These are phyloP conservation scores for Phytophthora ramorum DNA, from an alignment of 352 stramenopile genomes.

Conservation along the genomic window DNA sequence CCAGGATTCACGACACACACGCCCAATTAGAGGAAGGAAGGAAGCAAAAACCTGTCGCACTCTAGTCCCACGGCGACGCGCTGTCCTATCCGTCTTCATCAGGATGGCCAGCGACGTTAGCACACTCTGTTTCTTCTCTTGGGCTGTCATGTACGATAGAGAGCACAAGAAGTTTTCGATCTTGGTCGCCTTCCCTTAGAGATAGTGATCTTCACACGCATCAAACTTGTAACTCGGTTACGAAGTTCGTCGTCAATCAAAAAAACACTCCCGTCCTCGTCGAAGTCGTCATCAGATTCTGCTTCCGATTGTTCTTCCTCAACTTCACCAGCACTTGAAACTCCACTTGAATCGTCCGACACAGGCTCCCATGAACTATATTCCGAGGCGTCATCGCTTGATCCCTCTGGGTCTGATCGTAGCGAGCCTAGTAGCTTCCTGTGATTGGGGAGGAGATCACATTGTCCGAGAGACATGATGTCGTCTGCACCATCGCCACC, in stretches of 20 bases:
- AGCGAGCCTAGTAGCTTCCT: neutral
- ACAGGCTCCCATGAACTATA: neutral
- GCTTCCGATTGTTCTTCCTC: neutral
- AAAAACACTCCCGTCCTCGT: neutral
- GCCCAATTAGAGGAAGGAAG: conserved; percentile 7
- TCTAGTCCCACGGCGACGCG: conserved; percentile 1
- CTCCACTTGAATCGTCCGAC: neutral
- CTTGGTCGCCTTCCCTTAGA: neutral
- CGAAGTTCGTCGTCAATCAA: neutral
- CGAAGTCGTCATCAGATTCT: neutral
- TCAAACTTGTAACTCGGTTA: neutral
- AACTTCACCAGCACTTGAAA: neutral
- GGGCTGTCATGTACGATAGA: neutral
- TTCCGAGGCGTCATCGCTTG: neutral
- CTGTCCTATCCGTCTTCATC: conserved; percentile 1
- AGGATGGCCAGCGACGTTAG: neutral
- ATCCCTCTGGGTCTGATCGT: neutral
- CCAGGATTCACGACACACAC: conserved; percentile 4
- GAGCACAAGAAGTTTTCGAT: conserved; percentile 1
- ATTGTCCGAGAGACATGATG: no score
- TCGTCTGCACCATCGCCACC: neutral
- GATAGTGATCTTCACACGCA: neutral
- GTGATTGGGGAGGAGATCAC: neutral
- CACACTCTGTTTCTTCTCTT: neutral
- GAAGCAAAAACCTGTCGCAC: neutral